Evolutionary conservation across 1,284 basidiomycete species (phyloP), one percentile per base, ranked within the genome.

Genomic region (Hymenochaete sp.): DNA sequence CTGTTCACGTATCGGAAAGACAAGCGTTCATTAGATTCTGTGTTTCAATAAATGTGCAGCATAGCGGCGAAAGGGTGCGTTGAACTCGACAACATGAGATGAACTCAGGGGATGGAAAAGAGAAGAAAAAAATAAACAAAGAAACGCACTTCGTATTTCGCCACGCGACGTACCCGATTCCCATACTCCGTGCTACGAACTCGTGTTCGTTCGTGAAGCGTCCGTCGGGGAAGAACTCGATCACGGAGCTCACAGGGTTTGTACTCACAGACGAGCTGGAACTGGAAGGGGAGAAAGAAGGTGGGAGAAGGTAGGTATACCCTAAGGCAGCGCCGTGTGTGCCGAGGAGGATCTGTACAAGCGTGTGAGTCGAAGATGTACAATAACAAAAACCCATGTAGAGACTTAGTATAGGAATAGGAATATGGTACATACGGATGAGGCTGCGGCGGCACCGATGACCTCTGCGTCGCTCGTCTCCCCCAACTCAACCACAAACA

Each of bases 191-290:
- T 7, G 77, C 67, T n/a, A 79, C 67, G 38, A 72, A 57, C 57
- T 82, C 76, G 54, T 78, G 75, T 56, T 90, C 84, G 39, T 72
- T 71, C n/a, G 74, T 70, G 59, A 87, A 92, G n/a, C 72, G 72
- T 3, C 73, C 71, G 24, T 74, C 63, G 13, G 79, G 82, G 67
- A 90, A 92, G 59, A 93, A 73, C 63, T 93, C 90, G 66, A 93
- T 78, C 2, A 31, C 21, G 3, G 49, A 32, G 1, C 50, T 31
- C 24, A 39, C 21, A 21, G 44, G 44, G 5, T n/a, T 42, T 9
- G n/a, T n/a, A n/a, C n/a, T n/a, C n/a, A n/a, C n/a, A n/a, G n/a
- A n/a, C n/a, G n/a, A n/a, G n/a, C n/a, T n/a, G n/a, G n/a, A n/a
- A n/a, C n/a, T n/a, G n/a, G n/a, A n/a, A n/a, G n/a, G n/a, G n/a